Base-by-base conservation (phyloP, 768 basidiomycete genomes). In the Boletus tylopilopsis region DNA sequence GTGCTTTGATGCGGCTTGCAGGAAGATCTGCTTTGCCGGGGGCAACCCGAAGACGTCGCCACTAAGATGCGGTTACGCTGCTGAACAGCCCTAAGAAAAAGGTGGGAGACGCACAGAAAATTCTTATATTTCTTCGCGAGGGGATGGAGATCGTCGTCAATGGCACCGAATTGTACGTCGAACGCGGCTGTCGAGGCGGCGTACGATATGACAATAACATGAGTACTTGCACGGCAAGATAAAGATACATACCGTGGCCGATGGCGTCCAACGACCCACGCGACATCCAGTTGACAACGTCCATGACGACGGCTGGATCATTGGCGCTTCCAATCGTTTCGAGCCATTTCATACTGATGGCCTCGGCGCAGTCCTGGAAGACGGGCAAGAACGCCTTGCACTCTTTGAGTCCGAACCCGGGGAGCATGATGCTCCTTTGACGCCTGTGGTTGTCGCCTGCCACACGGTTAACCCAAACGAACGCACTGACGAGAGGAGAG, bases 341-440 rank as follows among this genome's bases (percentile, higher is more conserved):
- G 16, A 42, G 32, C 61, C 61, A 61, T 47, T 50, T 54, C 5
- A 40, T 12, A 21, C 51, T 41, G 27, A 63, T 50, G n/a, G 48
- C 45, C 22, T 63, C 56, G 0, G 64, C 59, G 18, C 53, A 71
- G 45, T 69, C 65, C 37, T 65, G 67, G 64, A 81, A 81, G 41
- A 81, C 70, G 11, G 74, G 68, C 3, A 81, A 67, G 52, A 77
- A 78, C 4, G 74, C 70, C 43, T 71, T 77, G 16, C 72, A 71
- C 51, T 80, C 76, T 1, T 73, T 71, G 5, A 60, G 70, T 47
- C 79, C 77, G 51, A 82, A 81, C 4, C 76, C 80, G 2, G 79
- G 80, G 40, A 77, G 67, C 73, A 81, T 74, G 18, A 79, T 71
- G 52, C 69, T 78, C 50, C 76, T 66, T 42, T 82, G 80, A 42